phyloP scores from a whole-genome alignment of 2,329 filamentous ascomycete genomes.

The Periconia sp. region DNA sequence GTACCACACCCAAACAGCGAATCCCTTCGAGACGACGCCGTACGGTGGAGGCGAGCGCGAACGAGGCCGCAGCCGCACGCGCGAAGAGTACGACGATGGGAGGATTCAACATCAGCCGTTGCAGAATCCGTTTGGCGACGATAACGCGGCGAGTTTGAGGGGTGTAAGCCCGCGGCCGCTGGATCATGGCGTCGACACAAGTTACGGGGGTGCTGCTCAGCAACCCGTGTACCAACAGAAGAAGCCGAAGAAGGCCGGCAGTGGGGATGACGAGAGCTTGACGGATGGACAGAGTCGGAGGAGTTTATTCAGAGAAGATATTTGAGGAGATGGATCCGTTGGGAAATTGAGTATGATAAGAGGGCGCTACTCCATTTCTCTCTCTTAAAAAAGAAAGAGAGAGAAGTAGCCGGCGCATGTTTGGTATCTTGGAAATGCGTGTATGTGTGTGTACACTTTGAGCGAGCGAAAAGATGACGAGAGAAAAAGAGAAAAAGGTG shows the following conservation, averaged over 20 bases:
- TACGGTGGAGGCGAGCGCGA: constrained; percentile 34
- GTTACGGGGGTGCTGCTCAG: constrained; percentile 42
- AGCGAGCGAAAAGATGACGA: no score
- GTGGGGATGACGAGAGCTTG: constrained; percentile 55
- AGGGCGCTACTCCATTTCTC: no score
- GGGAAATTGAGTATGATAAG: neutral
- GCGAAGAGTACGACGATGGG: constrained; percentile 46
- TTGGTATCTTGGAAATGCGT: no score
- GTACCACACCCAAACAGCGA: constrained; percentile 36
- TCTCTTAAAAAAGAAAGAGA: no score
- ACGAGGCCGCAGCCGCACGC: constrained; percentile 51
- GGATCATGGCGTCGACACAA: constrained; percentile 53
- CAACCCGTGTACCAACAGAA: constrained; percentile 41
- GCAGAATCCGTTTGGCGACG: constrained; percentile 42
- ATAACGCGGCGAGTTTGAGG: constrained; percentile 55
- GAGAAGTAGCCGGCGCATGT: no score
- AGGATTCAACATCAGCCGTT: constrained; percentile 32
- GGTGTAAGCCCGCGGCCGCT: constrained; percentile 76
- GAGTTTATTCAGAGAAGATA: constrained; percentile 70
- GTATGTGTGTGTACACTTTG: no score
- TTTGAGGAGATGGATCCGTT: constrained; percentile 44
- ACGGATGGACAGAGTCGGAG: constrained; percentile 58
- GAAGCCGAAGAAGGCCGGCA: constrained; percentile 40
- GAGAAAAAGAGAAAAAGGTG: no score
- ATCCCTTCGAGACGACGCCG: constrained; percentile 21